A percentile compares a stretch with the other conserved stretches of the same genome.
phyloP scores from a whole-genome alignment of 2,329 filamentous ascomycete genomes.

The Fusarium xyrophilum region DNA sequence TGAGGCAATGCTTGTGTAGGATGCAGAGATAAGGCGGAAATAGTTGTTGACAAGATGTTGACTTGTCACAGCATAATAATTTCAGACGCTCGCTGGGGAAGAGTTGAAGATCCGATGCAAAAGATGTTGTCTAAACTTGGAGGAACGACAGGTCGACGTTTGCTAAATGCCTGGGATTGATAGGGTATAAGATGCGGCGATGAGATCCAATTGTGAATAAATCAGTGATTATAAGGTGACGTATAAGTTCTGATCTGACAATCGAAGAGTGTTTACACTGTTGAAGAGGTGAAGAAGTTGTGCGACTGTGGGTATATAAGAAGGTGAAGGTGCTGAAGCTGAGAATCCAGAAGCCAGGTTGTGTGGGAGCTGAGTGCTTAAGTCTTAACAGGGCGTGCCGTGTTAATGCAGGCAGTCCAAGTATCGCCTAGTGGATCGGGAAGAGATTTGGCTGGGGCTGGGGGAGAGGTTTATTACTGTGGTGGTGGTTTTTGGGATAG shows the following conservation, averaged over 20 bases:
- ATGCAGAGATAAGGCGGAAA: background rate
- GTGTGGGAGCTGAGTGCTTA: conserved; percentile 27
- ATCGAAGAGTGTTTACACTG: background rate
- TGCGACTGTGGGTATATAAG: conserved; percentile 4
- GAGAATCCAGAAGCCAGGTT: conserved; percentile 12
- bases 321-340: conserved; percentile 4
- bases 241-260: background rate
- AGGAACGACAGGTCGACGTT: background rate
- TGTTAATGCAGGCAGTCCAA: conserved; percentile 28
- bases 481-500: conserved; percentile 6
- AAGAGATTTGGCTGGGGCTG: conserved; percentile 26
- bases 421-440: conserved; percentile 32
- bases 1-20: background rate
- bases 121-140: background rate
- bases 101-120: conserved; percentile 1
- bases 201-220: conserved; percentile 2
- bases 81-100: background rate
- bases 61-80: conserved; percentile 26
- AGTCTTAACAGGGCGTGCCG: conserved; percentile 22
- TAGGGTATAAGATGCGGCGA: conserved; percentile 18
- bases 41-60: conserved; percentile 2
- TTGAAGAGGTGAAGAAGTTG: background rate
- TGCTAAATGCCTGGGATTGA: conserved; percentile 8
- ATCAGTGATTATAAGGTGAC: conserved; percentile 1
- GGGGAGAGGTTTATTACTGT: conserved; percentile 14